A percentile compares a stretch with the other conserved stretches of the same genome.
Evolutionary conservation across 495 filamentous ascomycete species (phyloP).

Genomic region (Lophiostoma macrostomum): DNA sequence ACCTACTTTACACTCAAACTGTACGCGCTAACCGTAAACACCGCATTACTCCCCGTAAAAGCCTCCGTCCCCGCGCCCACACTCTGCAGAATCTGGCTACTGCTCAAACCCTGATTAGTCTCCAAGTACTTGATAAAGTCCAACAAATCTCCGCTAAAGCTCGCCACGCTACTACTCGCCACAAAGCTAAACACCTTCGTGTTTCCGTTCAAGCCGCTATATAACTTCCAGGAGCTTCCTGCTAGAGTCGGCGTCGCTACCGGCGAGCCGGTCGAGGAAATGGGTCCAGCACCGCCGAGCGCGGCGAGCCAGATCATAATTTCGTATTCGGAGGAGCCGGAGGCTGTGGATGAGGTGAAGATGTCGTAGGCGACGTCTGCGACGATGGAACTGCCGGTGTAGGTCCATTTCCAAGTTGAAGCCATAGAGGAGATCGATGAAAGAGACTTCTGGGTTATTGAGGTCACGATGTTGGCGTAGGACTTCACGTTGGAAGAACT

Average conservation of each 20-base stretch:
- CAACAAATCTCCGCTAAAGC: conserved; percentile 55
- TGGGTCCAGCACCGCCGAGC: conserved; percentile 60
- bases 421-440: background rate
- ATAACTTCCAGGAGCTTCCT: conserved; percentile 53
- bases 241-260: conserved; percentile 54
- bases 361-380: conserved; percentile 66
- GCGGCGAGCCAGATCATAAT: conserved; percentile 71
- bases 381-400: conserved; percentile 53
- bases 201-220: conserved; percentile 53
- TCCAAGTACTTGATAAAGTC: conserved; percentile 58
- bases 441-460: background rate
- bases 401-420: conserved; percentile 30
- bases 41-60: conserved; percentile 28
- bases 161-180: conserved; percentile 42
- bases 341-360: conserved; percentile 52
- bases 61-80: conserved; percentile 59
- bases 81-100: conserved; percentile 53
- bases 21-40: conserved; percentile 2
- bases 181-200: conserved; percentile 61
- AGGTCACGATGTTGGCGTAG: conserved; percentile 4
- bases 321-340: conserved; percentile 55
- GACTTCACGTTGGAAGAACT: conserved; percentile 1
- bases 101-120: conserved; percentile 47
- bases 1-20: conserved; percentile 2
- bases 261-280: conserved; percentile 55